Evolutionary conservation across 1,284 basidiomycete species (phyloP).

Genomic region (Cryptococcus hybrid): DNA sequence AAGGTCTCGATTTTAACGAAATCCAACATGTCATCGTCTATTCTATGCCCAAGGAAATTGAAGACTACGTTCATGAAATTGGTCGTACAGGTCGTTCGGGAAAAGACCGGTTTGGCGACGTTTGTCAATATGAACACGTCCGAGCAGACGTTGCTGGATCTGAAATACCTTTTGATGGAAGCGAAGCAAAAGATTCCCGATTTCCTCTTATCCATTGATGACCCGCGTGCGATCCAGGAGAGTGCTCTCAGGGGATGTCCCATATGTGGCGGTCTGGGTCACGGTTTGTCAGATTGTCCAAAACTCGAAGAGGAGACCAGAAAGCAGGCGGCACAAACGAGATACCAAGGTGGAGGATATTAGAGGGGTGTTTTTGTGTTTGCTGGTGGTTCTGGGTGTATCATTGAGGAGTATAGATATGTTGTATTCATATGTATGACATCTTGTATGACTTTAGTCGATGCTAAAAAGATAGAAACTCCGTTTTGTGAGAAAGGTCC

Average conservation of each 20-base stretch:
- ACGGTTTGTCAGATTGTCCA: conserved; percentile 89
- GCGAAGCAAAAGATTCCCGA: conserved; percentile 97
- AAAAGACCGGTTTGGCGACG: conserved; percentile 98
- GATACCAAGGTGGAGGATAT: conserved; percentile 63
- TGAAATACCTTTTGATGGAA: conserved; percentile 96
- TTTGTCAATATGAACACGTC: conserved; percentile 98
- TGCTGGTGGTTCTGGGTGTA: too few species aligned
- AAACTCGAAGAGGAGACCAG: conserved; percentile 93
- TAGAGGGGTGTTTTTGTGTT: too few species aligned
- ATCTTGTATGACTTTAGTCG: too few species aligned
- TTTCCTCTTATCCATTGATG: conserved; percentile 89
- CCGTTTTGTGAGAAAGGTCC: too few species aligned
- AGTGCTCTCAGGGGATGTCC: conserved; percentile 82
- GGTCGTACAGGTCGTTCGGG: conserved; percentile 96
- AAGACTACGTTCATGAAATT: conserved; percentile 93
- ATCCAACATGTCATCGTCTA: conserved; percentile 68
- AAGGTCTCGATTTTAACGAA: conserved; percentile 97
- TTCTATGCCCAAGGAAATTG: conserved; percentile 99
- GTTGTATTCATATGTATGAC: neutral
- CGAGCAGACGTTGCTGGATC: conserved; percentile 92
- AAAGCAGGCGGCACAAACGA: conserved; percentile 53
- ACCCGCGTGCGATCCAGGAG: conserved; percentile 77
- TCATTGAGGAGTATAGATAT: neutral
- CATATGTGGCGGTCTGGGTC: conserved; percentile 95
- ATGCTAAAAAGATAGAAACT: too few species aligned